Evolutionary conservation across 164 flowering plant genomes (phyloP).

Genomic region (Umbellularia californica): DNA sequence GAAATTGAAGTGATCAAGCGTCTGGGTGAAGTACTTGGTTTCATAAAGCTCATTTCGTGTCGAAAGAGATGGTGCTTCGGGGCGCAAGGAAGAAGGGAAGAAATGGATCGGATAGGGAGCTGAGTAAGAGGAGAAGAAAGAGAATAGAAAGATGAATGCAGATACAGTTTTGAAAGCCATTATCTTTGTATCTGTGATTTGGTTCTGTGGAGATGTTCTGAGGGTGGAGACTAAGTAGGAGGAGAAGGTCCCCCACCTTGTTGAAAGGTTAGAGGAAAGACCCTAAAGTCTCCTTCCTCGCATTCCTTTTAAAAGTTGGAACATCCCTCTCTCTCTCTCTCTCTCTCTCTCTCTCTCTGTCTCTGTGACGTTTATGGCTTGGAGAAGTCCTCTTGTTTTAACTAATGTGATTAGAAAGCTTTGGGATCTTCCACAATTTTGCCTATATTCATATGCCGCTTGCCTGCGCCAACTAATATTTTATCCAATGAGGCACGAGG

Average conservation of each 20-base stretch:
- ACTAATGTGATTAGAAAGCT: not conserved
- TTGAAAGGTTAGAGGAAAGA: not conserved
- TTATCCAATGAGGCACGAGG: too few relatives aligned
- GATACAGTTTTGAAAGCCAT: slow-evolving; percentile 1
- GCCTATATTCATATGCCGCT: not conserved
- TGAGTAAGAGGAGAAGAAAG: slow-evolving; percentile 11
- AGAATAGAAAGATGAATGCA: slow-evolving; percentile 11
- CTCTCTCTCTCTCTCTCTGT: too few relatives aligned
- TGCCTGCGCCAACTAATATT: not conserved
- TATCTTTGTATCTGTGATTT: not conserved
- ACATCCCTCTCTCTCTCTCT: too few relatives aligned
- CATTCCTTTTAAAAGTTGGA: too few relatives aligned
- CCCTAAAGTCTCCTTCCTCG: not conserved
- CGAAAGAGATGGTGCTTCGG: slow-evolving; percentile 19
- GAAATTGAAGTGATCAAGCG: slow-evolving; percentile 75
- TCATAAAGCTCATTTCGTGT: slow-evolving; percentile 26
- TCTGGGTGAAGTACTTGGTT: slow-evolving; percentile 65
- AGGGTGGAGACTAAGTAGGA: not conserved
- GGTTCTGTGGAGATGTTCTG: not conserved
- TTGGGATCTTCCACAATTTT: not conserved
- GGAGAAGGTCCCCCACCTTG: not conserved
- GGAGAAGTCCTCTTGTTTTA: not conserved
- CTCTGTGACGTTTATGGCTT: not conserved
- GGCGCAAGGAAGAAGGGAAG: slow-evolving; percentile 28
- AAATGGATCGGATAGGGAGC: slow-evolving; percentile 14